Percentiles rank a stretch among this genome's conserved stretches.
phyloP scores from a whole-genome alignment of 768 basidiomycete species.

The Suillus subaureus region DNA sequence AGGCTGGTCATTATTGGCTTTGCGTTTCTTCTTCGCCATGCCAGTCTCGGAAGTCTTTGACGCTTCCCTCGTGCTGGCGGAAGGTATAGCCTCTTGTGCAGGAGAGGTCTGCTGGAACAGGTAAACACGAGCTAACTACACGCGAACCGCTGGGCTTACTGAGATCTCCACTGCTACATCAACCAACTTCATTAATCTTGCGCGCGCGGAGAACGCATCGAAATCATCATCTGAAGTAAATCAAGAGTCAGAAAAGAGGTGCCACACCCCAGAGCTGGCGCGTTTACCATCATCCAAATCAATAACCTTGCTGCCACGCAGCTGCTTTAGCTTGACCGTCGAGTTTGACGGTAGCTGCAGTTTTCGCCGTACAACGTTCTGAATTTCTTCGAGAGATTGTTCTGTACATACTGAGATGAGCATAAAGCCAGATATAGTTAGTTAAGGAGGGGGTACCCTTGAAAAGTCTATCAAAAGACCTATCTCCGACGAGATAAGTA shows the following conservation, averaged over 20 bases:
- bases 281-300: conserved; percentile 76
- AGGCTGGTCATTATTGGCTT: background rate
- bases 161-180: conserved; percentile 32
- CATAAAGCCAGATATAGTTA: background rate
- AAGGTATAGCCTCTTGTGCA: conserved; percentile 13
- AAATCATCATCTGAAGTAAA: conserved; percentile 70
- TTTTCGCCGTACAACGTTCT: conserved; percentile 61
- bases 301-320: conserved; percentile 53
- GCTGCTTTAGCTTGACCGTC: conserved; percentile 46
- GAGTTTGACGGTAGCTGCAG: conserved; percentile 48
- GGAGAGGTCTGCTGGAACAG: conserved; percentile 11
- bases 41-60: conserved; percentile 2
- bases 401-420: conserved; percentile 43
- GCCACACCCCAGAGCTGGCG: background rate
- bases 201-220: conserved; percentile 62
- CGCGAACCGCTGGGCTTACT: background rate
- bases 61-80: background rate
- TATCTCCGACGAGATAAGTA: conserved; percentile 38
- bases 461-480: conserved; percentile 44
- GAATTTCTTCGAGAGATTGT: conserved; percentile 58
- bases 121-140: background rate
- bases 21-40: conserved; percentile 29
- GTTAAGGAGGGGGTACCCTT: conserved; percentile 33
- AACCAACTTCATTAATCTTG: conserved; percentile 40
- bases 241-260: conserved; percentile 7